Base-by-base conservation (phyloP, 1,139 yeast genomes). In the Ashbya aceris region DNA sequence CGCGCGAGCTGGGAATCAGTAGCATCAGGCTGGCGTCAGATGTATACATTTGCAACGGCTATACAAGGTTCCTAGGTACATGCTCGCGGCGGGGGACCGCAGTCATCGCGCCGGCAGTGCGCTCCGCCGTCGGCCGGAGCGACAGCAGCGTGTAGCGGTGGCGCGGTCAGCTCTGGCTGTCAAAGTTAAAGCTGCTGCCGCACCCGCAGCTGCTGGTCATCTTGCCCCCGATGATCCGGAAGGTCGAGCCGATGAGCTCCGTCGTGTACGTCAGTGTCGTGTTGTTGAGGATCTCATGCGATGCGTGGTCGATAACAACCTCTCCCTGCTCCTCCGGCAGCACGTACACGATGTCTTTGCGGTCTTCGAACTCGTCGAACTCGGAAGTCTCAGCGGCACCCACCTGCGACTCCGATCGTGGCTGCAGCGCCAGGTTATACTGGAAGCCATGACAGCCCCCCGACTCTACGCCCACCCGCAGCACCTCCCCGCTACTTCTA, bases 361-460 rank as follows among this genome's bases (percentile, higher is more conserved):
- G 41, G 2, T 41, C 40, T 2, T 45, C 49, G 27, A 44, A 45
- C 39, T 71, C 74, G 47, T 89, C 70, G 49, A 74, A 79, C 56
- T 86, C 86, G 3, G 85, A 72, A 27, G 49, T 51, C 34, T 71
- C 74, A 47, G 89, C 70, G 49, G 73, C 79, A n/a, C 27, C 5
- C 12, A 5, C 4, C 10, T 67, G 64, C 3, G 69, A 67, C 11
- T 68, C 74, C 8, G 64, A 57, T 35, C 72, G 62, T 42, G 73
- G 72, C 5, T 80, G 71, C 40, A 89, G 69, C 45, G 77, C 73
- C 54, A 91, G 68, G 49, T 82, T 76, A 57, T 91, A 91, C 62
- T 91, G 98, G 64, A 86, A 93, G 27, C 99, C 98, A 61, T 91
- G 99, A 61, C 98, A 93, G 2, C 99, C 99, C 6, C 98, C 99